Base-by-base conservation (phyloP, 2,329 filamentous ascomycete genomes). In the Podosphaera aphanis region DNA sequence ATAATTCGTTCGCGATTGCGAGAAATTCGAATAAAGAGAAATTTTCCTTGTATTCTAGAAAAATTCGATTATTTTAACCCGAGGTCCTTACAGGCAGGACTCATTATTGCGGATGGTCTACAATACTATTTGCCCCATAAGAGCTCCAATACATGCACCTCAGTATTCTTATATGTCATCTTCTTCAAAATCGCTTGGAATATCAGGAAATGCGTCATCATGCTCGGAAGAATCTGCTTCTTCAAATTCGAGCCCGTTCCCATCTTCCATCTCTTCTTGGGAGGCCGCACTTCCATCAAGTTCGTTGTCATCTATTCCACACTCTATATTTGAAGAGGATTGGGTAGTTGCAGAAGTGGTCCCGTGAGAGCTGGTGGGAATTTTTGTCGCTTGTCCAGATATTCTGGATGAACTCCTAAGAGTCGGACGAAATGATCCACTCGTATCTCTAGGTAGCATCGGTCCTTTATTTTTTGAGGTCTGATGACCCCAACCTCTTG, bases 141-240 rank as follows among this genome's bases (percentile, higher is more conserved):
- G n/a, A n/a, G n/a, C n/a, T n/a, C n/a, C n/a, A n/a, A n/a, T n/a
- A n/a, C n/a, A n/a, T n/a, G n/a, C n/a, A n/a, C n/a, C n/a, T n/a
- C n/a, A n/a, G n/a, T n/a, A n/a, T n/a, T n/a, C n/a, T n/a, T n/a
- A n/a, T n/a, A n/a, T n/a, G 20, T 23, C 38, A 23, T 41, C 38
- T 41, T 18, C 20, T 19, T 41, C 38, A 5, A 41, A 10, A 23
- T 41, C 38, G 21, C 38, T 41, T 20, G 38, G 38, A 10, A 41
- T 41, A 20, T 41, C 38, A 41, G 38, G 38, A n/a, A 41, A 41
- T 41, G 19, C 38, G 18, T 38, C 35, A 41, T 41, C 38, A 23
- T 41, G 38, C 20, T 41, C 38, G 11, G 38, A 41, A 20, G 38
- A 41, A 21, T 41, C 38, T 41, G 38, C 38, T 21, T 41, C 38